Evolutionary conservation across 345 rosid species (phyloP), one percentile per base, ranked within the genome.

Genomic region (Populus simonii): DNA sequence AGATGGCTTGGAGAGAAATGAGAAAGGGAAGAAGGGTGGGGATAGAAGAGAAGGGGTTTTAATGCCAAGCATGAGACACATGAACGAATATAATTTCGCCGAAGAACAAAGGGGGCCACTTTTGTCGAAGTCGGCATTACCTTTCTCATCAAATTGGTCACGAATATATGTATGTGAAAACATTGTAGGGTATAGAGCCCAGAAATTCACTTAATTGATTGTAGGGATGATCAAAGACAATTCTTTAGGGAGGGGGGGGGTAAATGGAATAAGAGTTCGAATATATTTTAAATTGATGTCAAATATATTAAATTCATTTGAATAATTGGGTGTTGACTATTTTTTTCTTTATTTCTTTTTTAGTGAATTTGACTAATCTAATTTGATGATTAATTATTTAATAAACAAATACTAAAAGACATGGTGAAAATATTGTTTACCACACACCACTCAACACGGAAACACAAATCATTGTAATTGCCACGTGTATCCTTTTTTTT

Each of bases 41-140:
- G 71, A 8, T 23, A 27, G 80, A 67, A n/a, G 36, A 27, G n/a
- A 43, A 68, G 41, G 43, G 70, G 36, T 81, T 82, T 77, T 17
- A 88, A 84, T 83, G 81, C 74, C 51, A 74, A 66, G 87, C 91
- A 62, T 82, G 88, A 65, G 80, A 68, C 87, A 29, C 88, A 87
- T 87, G 90, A 85, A 83, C 38, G 36, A 76, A 71, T 79, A 79
- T 74, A 73, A 62, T 73, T 49, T 65, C 27, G 36, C 33, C 18
- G 22, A 29, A 29, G 5, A 49, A 29, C 55, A 49, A 38, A 25
- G 47, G 33, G 73, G 66, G 73, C 69, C 73, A 49, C 83, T 2
- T 65, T 41, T 73, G 4, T 36, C 51, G 11, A 6, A 74, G 71
- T 17, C 68, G 51, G 53, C 9, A 27, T 5, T 68, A 43, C 36